phyloP scores from a whole-genome alignment of 805 yeast genomes.

The Yamadazyma sp. region DNA sequence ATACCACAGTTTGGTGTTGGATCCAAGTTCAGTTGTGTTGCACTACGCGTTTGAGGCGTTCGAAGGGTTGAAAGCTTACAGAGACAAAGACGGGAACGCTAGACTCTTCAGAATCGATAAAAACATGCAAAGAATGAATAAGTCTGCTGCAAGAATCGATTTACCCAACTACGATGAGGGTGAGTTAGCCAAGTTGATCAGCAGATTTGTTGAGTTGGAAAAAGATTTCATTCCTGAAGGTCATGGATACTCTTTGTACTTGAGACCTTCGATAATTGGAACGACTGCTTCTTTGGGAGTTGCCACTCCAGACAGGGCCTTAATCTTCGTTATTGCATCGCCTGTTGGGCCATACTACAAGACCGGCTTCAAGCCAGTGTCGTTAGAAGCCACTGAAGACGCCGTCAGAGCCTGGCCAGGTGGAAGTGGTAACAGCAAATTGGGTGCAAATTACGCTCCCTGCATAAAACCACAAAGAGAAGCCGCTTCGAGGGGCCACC shows the following conservation, averaged over 20 bases:
- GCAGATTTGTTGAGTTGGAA: conserved; percentile 74
- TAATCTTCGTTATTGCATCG: conserved; percentile 82
- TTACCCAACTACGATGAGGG: conserved; percentile 83
- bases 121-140: conserved; percentile 90
- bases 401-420: conserved; percentile 99
- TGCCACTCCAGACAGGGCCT: conserved; percentile 74
- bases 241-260: conserved; percentile 85
- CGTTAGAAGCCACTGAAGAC: conserved; percentile 90
- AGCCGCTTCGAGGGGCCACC: conserved; percentile 90
- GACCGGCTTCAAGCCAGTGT: conserved; percentile 94
- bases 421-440: conserved; percentile 93
- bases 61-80: conserved; percentile 95
- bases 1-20: conserved; percentile 70
- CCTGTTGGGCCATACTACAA: conserved; percentile 94
- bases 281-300: conserved; percentile 90
- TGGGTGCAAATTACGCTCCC: conserved; percentile 98
- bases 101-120: conserved; percentile 88
- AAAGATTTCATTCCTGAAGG: conserved; percentile 78
- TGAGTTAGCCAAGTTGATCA: conserved; percentile 72
- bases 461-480: conserved; percentile 86
- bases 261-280: conserved; percentile 95
- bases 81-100: conserved; percentile 57
- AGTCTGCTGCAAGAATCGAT: conserved; percentile 84
- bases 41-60: conserved; percentile 95
- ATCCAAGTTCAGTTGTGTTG: conserved; percentile 87